Conservation (phyloP, 192 early-diverging fungal species). For the Dissophora globulifera region DNA sequence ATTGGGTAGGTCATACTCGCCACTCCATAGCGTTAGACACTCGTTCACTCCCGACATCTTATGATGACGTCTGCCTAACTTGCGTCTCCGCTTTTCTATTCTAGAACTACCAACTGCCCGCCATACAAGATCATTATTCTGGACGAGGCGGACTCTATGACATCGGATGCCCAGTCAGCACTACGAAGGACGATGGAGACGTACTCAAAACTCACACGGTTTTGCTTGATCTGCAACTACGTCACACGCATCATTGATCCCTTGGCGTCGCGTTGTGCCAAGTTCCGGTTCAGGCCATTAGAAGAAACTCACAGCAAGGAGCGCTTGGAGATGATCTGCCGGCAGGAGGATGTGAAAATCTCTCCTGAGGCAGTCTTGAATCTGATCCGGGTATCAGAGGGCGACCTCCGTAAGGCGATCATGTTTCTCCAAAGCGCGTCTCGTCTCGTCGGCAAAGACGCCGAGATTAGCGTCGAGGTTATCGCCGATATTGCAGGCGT, state of each 20-base stretch:
- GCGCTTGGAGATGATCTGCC: slow-evolving; percentile 73
- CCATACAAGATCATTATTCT: slow-evolving; percentile 97
- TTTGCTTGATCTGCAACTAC: slow-evolving; percentile 96
- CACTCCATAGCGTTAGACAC: too few relatives aligned
- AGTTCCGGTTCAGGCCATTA: slow-evolving; percentile 93
- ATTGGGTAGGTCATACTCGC: slow-evolving; percentile 55
- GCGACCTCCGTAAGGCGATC: slow-evolving; percentile 93
- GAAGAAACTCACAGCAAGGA: slow-evolving; percentile 66
- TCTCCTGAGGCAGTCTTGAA: slow-evolving; percentile 57
- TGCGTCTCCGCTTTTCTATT: slow-evolving; percentile 12
- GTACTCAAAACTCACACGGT: slow-evolving; percentile 91
- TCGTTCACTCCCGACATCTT: background rate
- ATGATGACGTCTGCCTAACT: background rate
- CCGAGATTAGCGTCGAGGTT: slow-evolving; percentile 59
- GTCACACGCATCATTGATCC: slow-evolving; percentile 93
- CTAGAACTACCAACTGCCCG: slow-evolving; percentile 62
- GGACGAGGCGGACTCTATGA: slow-evolving; percentile 99
- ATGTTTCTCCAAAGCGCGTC: slow-evolving; percentile 91
- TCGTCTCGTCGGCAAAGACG: slow-evolving; percentile 62
- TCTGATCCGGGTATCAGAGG: slow-evolving; percentile 76
- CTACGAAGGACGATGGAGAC: slow-evolving; percentile 95
- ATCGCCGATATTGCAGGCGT: slow-evolving; percentile 88
- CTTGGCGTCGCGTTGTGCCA: slow-evolving; percentile 91
- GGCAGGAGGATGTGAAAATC: slow-evolving; percentile 72
- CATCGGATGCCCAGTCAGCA: slow-evolving; percentile 91